Evolutionary conservation across 2,329 filamentous ascomycete genomes (phyloP).

Genomic region (Camptophora hylomeconis): DNA sequence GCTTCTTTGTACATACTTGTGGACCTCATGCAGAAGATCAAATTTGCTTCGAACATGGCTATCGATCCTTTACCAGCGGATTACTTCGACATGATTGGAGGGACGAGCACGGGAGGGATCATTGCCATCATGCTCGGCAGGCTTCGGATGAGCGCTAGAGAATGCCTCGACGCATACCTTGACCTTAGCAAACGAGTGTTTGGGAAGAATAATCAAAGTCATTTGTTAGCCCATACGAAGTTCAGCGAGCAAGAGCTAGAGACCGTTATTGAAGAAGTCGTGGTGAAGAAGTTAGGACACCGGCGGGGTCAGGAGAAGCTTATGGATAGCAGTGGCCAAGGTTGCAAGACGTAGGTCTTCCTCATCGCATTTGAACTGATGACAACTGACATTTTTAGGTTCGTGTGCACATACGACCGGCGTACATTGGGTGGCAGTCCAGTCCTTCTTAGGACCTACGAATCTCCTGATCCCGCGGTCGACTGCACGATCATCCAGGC

Average conservation of each 20-base stretch:
- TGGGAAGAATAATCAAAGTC: constrained; percentile 8
- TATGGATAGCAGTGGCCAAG: constrained; percentile 4
- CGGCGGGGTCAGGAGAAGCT: constrained; percentile 7
- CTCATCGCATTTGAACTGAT: neutral
- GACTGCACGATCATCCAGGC: constrained; percentile 8
- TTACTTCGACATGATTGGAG: constrained; percentile 29
- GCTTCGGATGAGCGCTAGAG: constrained; percentile 30
- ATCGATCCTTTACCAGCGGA: constrained; percentile 23
- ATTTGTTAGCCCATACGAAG: constrained; percentile 11
- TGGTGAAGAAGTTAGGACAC: constrained; percentile 8
- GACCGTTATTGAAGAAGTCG: constrained; percentile 7
- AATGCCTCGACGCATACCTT: constrained; percentile 31
- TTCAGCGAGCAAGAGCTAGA: constrained; percentile 9
- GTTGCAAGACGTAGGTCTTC: constrained; percentile 6
- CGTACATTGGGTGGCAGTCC: constrained; percentile 2
- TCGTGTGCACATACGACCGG: constrained; percentile 4
- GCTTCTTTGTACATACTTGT: constrained; percentile 26
- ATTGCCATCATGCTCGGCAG: constrained; percentile 37
- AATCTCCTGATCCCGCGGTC: constrained; percentile 10
- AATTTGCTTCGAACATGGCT: no score
- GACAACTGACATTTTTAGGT: constrained; percentile 3
- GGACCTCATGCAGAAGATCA: constrained; percentile 23
- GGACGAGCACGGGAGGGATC: constrained; percentile 27
- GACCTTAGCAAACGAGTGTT: constrained; percentile 20
- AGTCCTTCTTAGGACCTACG: constrained; percentile 2